Conservation (phyloP, 2,329 filamentous ascomycete genomes). For the Chaetothyriales sp. region DNA sequence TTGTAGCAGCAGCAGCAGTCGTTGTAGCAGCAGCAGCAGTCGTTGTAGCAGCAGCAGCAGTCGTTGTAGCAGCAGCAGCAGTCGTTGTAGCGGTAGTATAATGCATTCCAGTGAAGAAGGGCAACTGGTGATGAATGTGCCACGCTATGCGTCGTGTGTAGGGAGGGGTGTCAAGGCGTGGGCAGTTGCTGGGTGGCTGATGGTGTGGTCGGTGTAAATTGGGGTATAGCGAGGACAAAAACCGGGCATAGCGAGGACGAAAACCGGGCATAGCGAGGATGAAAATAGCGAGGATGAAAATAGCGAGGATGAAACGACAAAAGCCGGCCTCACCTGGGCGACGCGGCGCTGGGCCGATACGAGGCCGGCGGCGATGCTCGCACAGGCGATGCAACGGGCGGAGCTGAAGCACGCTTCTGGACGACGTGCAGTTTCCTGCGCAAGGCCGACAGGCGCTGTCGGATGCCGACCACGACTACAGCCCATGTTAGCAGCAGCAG, state of each 20-base stretch:
- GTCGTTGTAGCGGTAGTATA: too few relatives aligned
- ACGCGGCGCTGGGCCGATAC: slow-evolving; percentile 7
- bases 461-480: slow-evolving; percentile 37
- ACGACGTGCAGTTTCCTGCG: slow-evolving; percentile 38
- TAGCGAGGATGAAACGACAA: background rate
- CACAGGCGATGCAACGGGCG: slow-evolving; percentile 19
- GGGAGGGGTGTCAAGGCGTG: background rate
- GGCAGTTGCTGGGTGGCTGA: too few relatives aligned
- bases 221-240: background rate
- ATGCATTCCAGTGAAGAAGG: background rate
- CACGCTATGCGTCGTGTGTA: background rate
- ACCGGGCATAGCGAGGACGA: too few relatives aligned
- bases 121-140: background rate
- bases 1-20: background rate
- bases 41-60: background rate
- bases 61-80: background rate
- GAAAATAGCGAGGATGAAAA: too few relatives aligned
- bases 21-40: background rate
- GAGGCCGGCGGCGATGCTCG: slow-evolving; percentile 14
- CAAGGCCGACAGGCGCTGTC: slow-evolving; percentile 32
- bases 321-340: background rate
- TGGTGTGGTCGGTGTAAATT: background rate
- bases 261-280: too few relatives aligned
- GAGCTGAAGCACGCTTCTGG: slow-evolving; percentile 32
- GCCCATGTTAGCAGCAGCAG: slow-evolving; percentile 21